A percentile compares a stretch with the other conserved stretches of the same genome.
Evolutionary conservation across 768 basidiomycete genomes (phyloP).

Genomic region (Pleurotus sapidus): DNA sequence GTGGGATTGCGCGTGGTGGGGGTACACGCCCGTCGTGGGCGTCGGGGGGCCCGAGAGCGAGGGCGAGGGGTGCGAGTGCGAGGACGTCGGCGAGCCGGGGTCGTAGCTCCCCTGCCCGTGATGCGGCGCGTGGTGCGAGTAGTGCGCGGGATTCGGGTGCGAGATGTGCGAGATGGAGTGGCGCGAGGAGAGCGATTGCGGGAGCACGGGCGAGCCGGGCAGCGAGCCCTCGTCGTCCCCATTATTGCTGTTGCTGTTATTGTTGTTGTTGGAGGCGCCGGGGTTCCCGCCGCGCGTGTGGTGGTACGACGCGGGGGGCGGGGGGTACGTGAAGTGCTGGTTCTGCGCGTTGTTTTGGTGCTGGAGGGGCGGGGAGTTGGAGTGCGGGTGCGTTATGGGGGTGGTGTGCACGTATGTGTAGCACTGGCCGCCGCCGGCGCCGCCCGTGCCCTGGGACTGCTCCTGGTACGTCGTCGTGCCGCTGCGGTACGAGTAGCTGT

Average conservation of each 20-base stretch:
- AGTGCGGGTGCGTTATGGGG: slow-evolving; percentile 24
- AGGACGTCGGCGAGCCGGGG: slow-evolving; percentile 52
- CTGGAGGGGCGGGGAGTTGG: background rate
- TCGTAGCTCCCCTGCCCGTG: slow-evolving; percentile 31
- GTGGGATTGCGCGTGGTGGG: slow-evolving; percentile 18
- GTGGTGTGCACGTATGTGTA: slow-evolving; percentile 38
- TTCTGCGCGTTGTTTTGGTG: background rate
- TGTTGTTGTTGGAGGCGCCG: too few species aligned
- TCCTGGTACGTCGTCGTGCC: slow-evolving; percentile 45
- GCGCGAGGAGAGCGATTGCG: slow-evolving; percentile 41
- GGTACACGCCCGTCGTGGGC: slow-evolving; percentile 34
- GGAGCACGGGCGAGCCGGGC: slow-evolving; percentile 21
- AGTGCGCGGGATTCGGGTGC: slow-evolving; percentile 37
- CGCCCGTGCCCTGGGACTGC: slow-evolving; percentile 29
- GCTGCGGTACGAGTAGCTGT: slow-evolving; percentile 33
- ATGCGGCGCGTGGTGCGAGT: slow-evolving; percentile 26
- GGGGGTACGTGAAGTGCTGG: slow-evolving; percentile 28
- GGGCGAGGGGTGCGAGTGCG: slow-evolving; percentile 33
- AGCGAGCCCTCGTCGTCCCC: slow-evolving; percentile 4
- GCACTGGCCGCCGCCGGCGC: background rate
- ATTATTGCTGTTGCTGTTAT: too few species aligned
- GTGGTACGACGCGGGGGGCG: slow-evolving; percentile 21
- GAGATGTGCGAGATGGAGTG: slow-evolving; percentile 62
- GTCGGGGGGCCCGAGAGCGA: slow-evolving; percentile 34
- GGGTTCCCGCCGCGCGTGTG: too few species aligned